phyloP scores from a whole-genome alignment of 2,329 filamentous ascomycete genomes.

The Stenocarpella maydis region DNA sequence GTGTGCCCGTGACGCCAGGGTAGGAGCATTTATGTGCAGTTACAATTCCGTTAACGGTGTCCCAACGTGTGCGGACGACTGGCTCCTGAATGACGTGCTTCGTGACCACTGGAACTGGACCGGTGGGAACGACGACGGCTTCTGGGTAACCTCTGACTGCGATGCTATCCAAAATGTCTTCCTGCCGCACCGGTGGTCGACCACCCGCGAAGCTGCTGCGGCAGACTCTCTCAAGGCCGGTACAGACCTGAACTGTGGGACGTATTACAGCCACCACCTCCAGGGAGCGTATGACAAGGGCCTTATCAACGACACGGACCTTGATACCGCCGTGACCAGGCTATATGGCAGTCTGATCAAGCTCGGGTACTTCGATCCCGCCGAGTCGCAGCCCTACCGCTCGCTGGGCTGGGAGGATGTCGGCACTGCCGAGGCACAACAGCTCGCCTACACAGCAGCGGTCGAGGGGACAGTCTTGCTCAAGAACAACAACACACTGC shows the following conservation, averaged over 20 bases:
- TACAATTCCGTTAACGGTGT: constrained; percentile 73
- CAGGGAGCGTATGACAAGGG: constrained; percentile 43
- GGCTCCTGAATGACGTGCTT: constrained; percentile 67
- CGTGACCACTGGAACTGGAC: constrained; percentile 71
- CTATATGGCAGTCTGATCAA: constrained; percentile 63
- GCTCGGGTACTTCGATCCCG: constrained; percentile 65
- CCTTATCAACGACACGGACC: constrained; percentile 52
- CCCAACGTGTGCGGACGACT: constrained; percentile 68
- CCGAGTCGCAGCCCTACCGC: constrained; percentile 55
- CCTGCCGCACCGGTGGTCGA: constrained; percentile 38
- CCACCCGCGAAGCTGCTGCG: constrained; percentile 53
- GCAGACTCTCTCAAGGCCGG: constrained; percentile 59
- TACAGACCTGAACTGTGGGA: constrained; percentile 60
- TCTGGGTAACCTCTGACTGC: constrained; percentile 71
- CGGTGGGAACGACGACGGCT: background rate
- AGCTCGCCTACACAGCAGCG: constrained; percentile 64
- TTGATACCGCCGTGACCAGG: constrained; percentile 59
- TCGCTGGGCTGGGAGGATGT: constrained; percentile 64
- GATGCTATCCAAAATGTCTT: constrained; percentile 68
- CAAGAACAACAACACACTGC: constrained; percentile 62
- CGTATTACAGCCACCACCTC: constrained; percentile 36
- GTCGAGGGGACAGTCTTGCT: constrained; percentile 56
- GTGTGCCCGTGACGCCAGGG: constrained; percentile 65
- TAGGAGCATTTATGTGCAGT: constrained; percentile 67
- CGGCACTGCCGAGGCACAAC: constrained; percentile 59